A percentile compares a stretch with the other conserved stretches of the same genome.
phyloP scores from a whole-genome alignment of 2,329 filamentous ascomycete genomes.

The Paraconiothyrium sp. region DNA sequence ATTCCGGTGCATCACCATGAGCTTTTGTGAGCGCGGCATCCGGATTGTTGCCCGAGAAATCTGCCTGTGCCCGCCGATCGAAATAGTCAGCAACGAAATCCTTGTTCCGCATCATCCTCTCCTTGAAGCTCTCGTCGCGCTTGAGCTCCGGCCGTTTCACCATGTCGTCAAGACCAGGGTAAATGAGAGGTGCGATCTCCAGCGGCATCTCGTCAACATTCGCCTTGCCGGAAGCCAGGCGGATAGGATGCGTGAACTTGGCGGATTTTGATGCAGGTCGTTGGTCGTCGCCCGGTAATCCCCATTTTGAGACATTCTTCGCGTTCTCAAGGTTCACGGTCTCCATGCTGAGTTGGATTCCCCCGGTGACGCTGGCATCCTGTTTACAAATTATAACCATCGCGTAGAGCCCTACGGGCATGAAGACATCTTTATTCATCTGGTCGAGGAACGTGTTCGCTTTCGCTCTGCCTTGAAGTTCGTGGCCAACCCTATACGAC shows the following conservation, averaged over 20 bases:
- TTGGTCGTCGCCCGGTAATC: slow-evolving; percentile 44
- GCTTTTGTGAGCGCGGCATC: slow-evolving; percentile 42
- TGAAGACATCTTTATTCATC: slow-evolving; percentile 67
- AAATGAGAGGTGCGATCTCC: slow-evolving; percentile 53
- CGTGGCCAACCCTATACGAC: slow-evolving; percentile 56
- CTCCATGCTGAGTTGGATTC: slow-evolving; percentile 49
- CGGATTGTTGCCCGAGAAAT: slow-evolving; percentile 54
- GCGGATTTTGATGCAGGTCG: slow-evolving; percentile 33
- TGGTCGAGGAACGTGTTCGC: slow-evolving; percentile 65
- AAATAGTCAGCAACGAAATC: slow-evolving; percentile 60
- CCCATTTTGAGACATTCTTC: slow-evolving; percentile 27
- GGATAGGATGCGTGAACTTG: slow-evolving; percentile 24
- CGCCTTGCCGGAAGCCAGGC: slow-evolving; percentile 25
- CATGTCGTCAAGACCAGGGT: slow-evolving; percentile 48
- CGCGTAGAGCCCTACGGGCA: slow-evolving; percentile 64
- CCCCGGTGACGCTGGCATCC: slow-evolving; percentile 50
- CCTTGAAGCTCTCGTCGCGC: slow-evolving; percentile 32
- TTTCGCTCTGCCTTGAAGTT: slow-evolving; percentile 49
- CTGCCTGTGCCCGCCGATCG: slow-evolving; percentile 59
- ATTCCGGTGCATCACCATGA: slow-evolving; percentile 39
- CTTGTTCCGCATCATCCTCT: slow-evolving; percentile 43
- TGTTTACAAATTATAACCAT: slow-evolving; percentile 65
- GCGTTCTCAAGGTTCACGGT: slow-evolving; percentile 45
- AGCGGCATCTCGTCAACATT: slow-evolving; percentile 52
- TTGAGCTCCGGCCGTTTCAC: slow-evolving; percentile 20